Conservation (phyloP, 371 early-diverging fungal species). For the Syncephalastrum racemosum region DNA sequence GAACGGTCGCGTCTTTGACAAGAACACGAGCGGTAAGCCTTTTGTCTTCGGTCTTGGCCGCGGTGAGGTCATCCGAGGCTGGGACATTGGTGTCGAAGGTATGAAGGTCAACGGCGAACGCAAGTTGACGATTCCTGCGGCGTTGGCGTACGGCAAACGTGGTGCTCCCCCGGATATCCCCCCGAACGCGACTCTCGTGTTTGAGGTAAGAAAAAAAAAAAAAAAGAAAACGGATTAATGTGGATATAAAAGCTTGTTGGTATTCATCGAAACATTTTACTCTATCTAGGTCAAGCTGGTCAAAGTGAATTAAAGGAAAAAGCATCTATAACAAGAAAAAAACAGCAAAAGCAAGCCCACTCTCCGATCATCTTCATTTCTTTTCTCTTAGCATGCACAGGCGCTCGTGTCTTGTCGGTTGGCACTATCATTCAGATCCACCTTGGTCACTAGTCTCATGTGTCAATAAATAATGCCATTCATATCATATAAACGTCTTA, state of each 20-base stretch:
- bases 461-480: slow-evolving; percentile 1
- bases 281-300: slow-evolving; percentile 19
- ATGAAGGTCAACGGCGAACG: slow-evolving; percentile 92
- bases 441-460: slow-evolving; percentile 36
- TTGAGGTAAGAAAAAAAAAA: slow-evolving; percentile 66
- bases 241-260: not conserved
- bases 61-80: slow-evolving; percentile 93
- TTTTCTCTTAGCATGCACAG: slow-evolving; percentile 39
- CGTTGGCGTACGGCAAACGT: slow-evolving; percentile 81
- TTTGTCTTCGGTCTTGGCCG: slow-evolving; percentile 84
- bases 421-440: slow-evolving; percentile 40
- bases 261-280: not conserved
- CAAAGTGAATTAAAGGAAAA: slow-evolving; percentile 18
- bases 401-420: slow-evolving; percentile 34
- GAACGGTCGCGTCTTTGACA: slow-evolving; percentile 92
- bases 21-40: slow-evolving; percentile 86
- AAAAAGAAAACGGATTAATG: not conserved
- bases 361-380: too few relatives aligned
- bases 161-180: slow-evolving; percentile 90
- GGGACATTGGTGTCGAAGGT: slow-evolving; percentile 88
- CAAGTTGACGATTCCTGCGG: slow-evolving; percentile 84
- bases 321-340: too few relatives aligned
- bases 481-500: slow-evolving; percentile 12
- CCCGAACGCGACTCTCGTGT: slow-evolving; percentile 77
- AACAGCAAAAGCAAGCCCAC: too few relatives aligned